These are phyloP conservation scores for Sphagnurus paluster DNA, from an alignment of 1,284 basidiomycete species.

Conservation along the genomic window DNA sequence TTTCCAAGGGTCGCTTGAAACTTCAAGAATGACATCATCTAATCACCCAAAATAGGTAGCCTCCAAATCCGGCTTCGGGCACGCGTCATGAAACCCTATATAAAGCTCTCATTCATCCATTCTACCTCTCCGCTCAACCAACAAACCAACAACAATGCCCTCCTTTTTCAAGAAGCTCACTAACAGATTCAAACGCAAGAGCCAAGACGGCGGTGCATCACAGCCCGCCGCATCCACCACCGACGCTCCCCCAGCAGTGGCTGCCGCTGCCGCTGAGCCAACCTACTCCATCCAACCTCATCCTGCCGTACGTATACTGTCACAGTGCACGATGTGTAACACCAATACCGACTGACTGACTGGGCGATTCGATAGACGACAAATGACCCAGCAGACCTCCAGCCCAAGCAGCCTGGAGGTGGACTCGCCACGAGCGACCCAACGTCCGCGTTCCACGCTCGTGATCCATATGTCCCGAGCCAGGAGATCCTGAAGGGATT, in stretches of 20 bases:
- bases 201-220: conserved; percentile 2
- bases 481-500: conserved; percentile 24
- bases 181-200: conserved; percentile 18
- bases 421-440: conserved; percentile 33
- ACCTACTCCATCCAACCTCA: conserved; percentile 49
- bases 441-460: conserved; percentile 39
- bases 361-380: conserved; percentile 36
- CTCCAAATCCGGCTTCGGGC: no score
- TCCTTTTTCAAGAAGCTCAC: conserved; percentile 24
- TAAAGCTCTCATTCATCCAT: neutral
- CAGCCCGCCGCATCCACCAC: neutral
- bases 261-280: conserved; percentile 24
- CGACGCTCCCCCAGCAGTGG: neutral
- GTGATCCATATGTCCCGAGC: conserved; percentile 42
- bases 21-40: no score
- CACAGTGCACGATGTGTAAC: neutral
- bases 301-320: conserved; percentile 45
- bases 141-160: conserved; percentile 15
- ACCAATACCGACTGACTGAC: neutral
- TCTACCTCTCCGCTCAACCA: neutral
- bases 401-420: conserved; percentile 36
- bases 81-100: neutral
- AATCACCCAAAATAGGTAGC: no score
- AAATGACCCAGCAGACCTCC: conserved; percentile 50
- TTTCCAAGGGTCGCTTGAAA: no score